A percentile compares a stretch with the other conserved stretches of the same genome.
Conservation (phyloP, 2,329 filamentous ascomycete genomes). For the Alternaria ethzedia region DNA sequence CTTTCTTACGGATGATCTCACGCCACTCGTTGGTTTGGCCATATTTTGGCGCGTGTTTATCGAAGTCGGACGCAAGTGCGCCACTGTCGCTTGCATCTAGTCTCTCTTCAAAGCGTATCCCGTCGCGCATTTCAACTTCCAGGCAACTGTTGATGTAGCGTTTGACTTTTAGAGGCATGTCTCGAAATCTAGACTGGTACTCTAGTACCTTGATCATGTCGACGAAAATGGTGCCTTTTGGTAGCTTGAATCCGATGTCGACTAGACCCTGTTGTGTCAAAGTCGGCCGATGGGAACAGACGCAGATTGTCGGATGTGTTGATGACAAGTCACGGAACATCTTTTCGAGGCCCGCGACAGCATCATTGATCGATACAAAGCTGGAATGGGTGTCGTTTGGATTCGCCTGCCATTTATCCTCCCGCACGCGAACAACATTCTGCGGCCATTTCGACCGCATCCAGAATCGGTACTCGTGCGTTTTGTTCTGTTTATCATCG, state of each 20-base stretch:
- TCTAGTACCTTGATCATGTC: background rate
- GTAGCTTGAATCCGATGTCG: background rate
- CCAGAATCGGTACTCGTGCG: background rate
- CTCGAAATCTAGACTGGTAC: background rate
- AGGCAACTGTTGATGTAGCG: background rate
- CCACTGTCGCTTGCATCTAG: background rate
- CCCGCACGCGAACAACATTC: too few species aligned
- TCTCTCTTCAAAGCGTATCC: background rate
- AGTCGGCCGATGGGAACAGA: background rate
- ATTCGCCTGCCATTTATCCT: too few species aligned
- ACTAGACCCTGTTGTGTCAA: background rate
- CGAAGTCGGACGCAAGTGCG: background rate
- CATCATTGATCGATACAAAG: background rate
- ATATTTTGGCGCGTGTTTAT: background rate
- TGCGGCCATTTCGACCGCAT: background rate
- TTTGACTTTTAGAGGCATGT: background rate
- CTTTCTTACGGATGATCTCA: background rate
- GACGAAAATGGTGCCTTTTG: background rate
- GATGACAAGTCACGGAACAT: background rate
- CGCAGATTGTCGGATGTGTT: background rate
- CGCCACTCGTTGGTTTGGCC: background rate
- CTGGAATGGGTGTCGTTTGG: background rate
- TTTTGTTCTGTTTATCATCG: background rate
- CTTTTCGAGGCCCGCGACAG: background rate
- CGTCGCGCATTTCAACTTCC: background rate